Base-by-base conservation (phyloP, 768 basidiomycete species). In the Termitomyces sp. region DNA sequence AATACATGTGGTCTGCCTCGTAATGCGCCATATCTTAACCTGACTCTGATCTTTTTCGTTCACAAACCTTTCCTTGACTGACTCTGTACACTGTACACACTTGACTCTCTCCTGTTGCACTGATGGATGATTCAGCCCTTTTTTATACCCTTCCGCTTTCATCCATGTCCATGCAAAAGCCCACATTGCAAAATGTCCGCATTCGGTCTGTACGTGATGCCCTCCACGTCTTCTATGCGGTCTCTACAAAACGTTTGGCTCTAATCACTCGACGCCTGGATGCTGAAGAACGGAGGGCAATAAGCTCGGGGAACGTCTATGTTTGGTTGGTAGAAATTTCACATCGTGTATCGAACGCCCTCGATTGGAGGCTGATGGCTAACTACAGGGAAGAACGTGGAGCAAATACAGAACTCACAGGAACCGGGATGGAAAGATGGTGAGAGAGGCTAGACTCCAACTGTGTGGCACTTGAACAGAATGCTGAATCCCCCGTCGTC, bases 351-450 rank as follows among this genome's bases (percentile, higher is more conserved):
- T 35, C 3, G 35, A 46, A 43, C 14, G 32, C 28, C 16, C 14
- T 36, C 36, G 53, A 55, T 50, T 55, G 16, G 12, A 47, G 14
- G 14, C 36, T 57, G 43, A 60, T 56, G 12, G 13, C 30, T 46
- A 50, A 6, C 43, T 30, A 43, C n/a, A 79, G 78, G 91, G 91
- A 93, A 69, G 91, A 93, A 65, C 87, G 90, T 62, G 88, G 88
- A 28, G 88, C 90, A 7, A 90, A 88, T 68, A 85, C 87, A n/a
- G 89, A 91, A 68, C 80, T 79, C 33, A 89, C 89, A 10, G 91
- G 91, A 14, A 81, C 91, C 50, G 91, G 91, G 40, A 93, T 93
- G 87, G 91, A 93, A 66, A 80, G 91, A 71, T 91, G 91, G 87
- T 84, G 67, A 40, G 75, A 68, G 53, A 33, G 12, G 23, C 16